These are phyloP conservation scores for Allium sativum DNA, from an alignment of 106 monocot genomes.

Conservation along the genomic window DNA sequence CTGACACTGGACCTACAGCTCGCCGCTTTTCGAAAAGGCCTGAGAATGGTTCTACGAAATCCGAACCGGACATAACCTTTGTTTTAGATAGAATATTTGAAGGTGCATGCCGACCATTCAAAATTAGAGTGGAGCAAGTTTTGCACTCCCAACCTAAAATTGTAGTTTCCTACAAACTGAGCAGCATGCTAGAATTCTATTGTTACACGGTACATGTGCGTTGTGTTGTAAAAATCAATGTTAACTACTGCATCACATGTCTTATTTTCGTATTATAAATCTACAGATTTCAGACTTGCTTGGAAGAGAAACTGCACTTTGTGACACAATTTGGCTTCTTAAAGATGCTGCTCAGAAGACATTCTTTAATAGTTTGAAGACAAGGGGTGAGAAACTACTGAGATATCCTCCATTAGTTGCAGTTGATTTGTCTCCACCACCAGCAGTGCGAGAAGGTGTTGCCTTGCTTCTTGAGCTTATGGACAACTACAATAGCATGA, in stretches of 20 bases:
- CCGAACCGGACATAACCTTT: conserved; percentile 50
- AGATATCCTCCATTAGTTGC: conserved; percentile 85
- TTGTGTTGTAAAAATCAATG: background rate
- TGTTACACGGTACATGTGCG: conserved; percentile 62
- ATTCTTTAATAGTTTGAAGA: conserved; percentile 77
- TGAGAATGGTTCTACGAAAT: conserved; percentile 47
- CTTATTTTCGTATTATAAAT: conserved; percentile 8
- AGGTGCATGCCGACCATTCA: conserved; percentile 95
- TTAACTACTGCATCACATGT: background rate
- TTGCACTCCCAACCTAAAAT: conserved; percentile 90
- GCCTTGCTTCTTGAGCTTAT: conserved; percentile 91
- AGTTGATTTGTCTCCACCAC: conserved; percentile 81
- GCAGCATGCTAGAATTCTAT: conserved; percentile 89
- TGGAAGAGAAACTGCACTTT: conserved; percentile 85
- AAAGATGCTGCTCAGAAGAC: conserved; percentile 89
- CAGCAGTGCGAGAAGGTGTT: conserved; percentile 83
- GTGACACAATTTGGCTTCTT: conserved; percentile 69
- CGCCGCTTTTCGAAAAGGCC: conserved; percentile 21
- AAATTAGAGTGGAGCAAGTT: conserved; percentile 98
- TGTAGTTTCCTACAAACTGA: conserved; percentile 77
- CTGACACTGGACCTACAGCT: conserved; percentile 44
- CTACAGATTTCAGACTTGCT: conserved; percentile 83
- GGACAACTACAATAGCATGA: conserved; percentile 84
- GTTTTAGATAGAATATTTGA: conserved; percentile 99
- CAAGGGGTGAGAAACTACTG: conserved; percentile 74